A percentile compares a stretch with the other conserved stretches of the same genome.
These are phyloP conservation scores for Candida ovalis DNA, from an alignment of 805 yeast species.

Conservation along the genomic window DNA sequence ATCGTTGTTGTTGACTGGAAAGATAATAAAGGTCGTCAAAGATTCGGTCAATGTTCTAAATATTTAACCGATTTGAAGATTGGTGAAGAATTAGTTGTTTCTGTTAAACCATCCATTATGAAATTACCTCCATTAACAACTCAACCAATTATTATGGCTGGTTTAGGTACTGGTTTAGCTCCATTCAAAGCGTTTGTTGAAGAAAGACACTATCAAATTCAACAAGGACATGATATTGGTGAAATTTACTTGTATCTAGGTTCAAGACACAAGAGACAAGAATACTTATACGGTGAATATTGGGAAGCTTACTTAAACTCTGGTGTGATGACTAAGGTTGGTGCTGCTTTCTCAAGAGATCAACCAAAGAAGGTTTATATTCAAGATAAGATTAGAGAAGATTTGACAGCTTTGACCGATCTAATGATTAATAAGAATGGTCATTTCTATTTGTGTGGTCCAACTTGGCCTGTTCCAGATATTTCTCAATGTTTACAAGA, in stretches of 20 bases:
- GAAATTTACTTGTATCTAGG: constrained; percentile 85
- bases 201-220: constrained; percentile 89
- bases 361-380: constrained; percentile 93
- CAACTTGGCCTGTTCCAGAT: constrained; percentile 99
- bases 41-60: constrained; percentile 94
- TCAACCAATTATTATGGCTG: constrained; percentile 94
- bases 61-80: constrained; percentile 73
- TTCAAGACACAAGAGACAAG: constrained; percentile 93
- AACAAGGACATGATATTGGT: constrained; percentile 87
- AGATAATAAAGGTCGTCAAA: constrained; percentile 76
- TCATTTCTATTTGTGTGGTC: constrained; percentile 94
- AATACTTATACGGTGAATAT: constrained; percentile 91
- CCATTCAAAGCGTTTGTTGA: constrained; percentile 97
- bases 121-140: constrained; percentile 83
- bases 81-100: constrained; percentile 86
- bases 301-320: constrained; percentile 97
- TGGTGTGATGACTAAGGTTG: constrained; percentile 87
- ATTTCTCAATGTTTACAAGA: constrained; percentile 87
- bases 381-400: constrained; percentile 87
- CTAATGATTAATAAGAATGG: constrained; percentile 80
- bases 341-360: constrained; percentile 98
- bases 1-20: constrained; percentile 97
- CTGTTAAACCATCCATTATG: constrained; percentile 97
- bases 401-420: constrained; percentile 65
- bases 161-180: constrained; percentile 96